Evolutionary conservation across 2,329 filamentous ascomycete species (phyloP).

Genomic region (Aspergillus pseudonomiae): DNA sequence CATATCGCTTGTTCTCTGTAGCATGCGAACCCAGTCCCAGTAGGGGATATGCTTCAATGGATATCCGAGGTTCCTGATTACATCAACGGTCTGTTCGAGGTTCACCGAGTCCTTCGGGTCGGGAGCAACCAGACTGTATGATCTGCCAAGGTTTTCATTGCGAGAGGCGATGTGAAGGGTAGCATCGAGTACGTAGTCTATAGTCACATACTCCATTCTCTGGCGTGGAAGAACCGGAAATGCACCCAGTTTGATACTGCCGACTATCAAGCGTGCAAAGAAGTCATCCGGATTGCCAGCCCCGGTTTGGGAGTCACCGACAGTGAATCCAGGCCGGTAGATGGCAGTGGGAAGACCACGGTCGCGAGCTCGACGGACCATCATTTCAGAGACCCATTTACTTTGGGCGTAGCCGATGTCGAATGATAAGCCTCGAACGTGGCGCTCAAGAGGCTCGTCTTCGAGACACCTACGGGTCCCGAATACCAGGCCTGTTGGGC

Average conservation of each 20-base stretch:
- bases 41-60: slow-evolving; percentile 1
- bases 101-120: slow-evolving; percentile 11
- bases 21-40: slow-evolving; percentile 7
- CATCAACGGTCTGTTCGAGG: slow-evolving; percentile 9
- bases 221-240: slow-evolving; percentile 18
- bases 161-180: slow-evolving; percentile 17
- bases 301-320: slow-evolving; percentile 68
- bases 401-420: slow-evolving; percentile 81
- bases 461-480: slow-evolving; percentile 10
- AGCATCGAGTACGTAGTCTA: slow-evolving; percentile 16
- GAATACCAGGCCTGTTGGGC: slow-evolving; percentile 12
- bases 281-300: slow-evolving; percentile 74
- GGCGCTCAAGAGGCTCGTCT: slow-evolving; percentile 16
- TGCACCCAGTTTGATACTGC: slow-evolving; percentile 69
- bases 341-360: slow-evolving; percentile 72
- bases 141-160: slow-evolving; percentile 13
- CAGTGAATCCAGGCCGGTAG: slow-evolving; percentile 76
- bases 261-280: slow-evolving; percentile 76
- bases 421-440: slow-evolving; percentile 39
- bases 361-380: slow-evolving; percentile 72
- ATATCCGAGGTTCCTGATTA: slow-evolving; percentile 12
- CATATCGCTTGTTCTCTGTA: background rate
- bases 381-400: slow-evolving; percentile 72
- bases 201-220: slow-evolving; percentile 18
- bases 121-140: slow-evolving; percentile 18